phyloP scores from a whole-genome alignment of 169 alveolate species.

The Plasmodium yoelii region DNA sequence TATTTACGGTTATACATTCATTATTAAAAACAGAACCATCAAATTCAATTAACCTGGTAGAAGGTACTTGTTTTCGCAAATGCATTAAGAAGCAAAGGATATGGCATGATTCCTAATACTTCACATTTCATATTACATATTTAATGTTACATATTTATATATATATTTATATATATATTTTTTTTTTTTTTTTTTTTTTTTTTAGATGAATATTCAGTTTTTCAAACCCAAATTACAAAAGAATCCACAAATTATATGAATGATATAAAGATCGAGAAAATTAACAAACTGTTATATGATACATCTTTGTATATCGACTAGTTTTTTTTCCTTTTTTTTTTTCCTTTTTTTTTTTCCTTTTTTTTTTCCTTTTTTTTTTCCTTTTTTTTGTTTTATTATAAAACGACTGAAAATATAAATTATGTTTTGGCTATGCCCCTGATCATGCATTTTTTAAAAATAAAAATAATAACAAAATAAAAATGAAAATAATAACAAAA shows the following conservation, averaged over 20 bases:
- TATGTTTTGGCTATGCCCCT: too few relatives aligned
- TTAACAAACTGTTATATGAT: slow-evolving; percentile 42
- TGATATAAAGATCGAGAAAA: slow-evolving; percentile 45
- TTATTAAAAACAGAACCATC: slow-evolving; percentile 62
- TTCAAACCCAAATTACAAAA: slow-evolving; percentile 29
- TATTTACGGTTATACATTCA: slow-evolving; percentile 45
- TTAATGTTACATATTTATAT: background rate
- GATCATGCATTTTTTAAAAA: too few relatives aligned
- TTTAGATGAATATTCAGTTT: slow-evolving; percentile 30
- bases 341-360: too few relatives aligned
- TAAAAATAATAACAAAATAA: too few relatives aligned
- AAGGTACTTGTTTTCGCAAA: slow-evolving; percentile 15
- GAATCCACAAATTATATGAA: slow-evolving; percentile 13
- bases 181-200: background rate
- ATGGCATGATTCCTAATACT: background rate
- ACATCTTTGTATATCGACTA: slow-evolving; percentile 50
- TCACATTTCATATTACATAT: background rate
- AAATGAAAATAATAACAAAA: too few relatives aligned
- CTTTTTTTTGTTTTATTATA: background rate
- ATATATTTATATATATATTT: background rate
- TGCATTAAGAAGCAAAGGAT: background rate
- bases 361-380: background rate
- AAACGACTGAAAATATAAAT: too few relatives aligned
- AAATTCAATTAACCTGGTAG: slow-evolving; percentile 29
- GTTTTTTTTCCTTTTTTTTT: background rate